Evolutionary conservation across 805 yeast genomes (phyloP), one percentile per base, ranked within the genome.

Genomic region (Schwanniomyces occidentalis): DNA sequence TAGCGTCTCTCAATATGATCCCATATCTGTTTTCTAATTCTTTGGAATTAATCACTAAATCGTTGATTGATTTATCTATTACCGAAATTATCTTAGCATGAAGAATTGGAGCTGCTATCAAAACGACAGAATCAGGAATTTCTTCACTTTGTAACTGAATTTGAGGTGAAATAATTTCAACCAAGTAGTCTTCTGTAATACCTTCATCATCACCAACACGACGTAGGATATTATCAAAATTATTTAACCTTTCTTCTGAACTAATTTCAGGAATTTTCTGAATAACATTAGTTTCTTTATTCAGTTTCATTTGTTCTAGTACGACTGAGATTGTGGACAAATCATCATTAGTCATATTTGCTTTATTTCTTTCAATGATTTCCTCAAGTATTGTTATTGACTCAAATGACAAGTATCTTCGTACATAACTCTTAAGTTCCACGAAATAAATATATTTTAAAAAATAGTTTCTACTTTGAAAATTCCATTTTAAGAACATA

Each of bases 41-140:
- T 49, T 42, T 72, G 58, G 49, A 63, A 61, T 35, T 70, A 7
- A 48, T 37, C 6, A 49, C 41, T 66, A 59, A 58, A 5, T 59
- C 59, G 17, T 62, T 43, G 16, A 46, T 48, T 9, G 56, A 44
- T 30, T 58, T 63, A 23, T 77, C 76, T 39, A 71, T 72, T 27
- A 89, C 76, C 2, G 85, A 72, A n/a, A 87, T 59, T 7, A 85
- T 76, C 41, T 84, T 79, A 17, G 82, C 54, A 46, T 84, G 83
- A 35, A 90, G 78, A 26, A 65, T 69, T 8, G 91, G 93, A 0
- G 95, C 76, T 2, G 85, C 74, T n/a, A 90, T 68, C 21, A 89
- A 56, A 8, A 88, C 69, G 33, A 85, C 76, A 2, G 84, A 65
- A 27, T 76, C 78, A 3, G 65, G 60, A 13, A 45, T 44, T 18